Percentiles rank a stretch among this genome's conserved stretches.
Conservation (phyloP, 1,284 basidiomycete species). For the Ustilago esculenta region DNA sequence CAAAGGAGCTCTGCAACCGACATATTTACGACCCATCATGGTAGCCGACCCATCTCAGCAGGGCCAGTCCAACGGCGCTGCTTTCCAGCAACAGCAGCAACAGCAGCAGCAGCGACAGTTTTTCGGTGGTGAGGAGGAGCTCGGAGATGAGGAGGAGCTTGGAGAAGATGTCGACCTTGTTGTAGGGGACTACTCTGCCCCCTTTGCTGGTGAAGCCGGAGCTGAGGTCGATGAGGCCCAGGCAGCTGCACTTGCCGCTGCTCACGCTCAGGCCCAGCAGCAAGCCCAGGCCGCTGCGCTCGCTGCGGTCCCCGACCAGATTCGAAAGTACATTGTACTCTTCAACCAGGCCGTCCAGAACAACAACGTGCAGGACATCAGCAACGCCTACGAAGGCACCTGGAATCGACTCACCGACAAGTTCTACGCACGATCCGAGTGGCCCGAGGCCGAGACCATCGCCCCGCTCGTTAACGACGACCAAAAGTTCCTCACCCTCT, state of each 20-base stretch:
- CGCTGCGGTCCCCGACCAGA: constrained; percentile 62
- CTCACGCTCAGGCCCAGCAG: constrained; percentile 54
- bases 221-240: constrained; percentile 46
- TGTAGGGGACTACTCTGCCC: constrained; percentile 40
- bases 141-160: constrained; percentile 51
- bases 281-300: constrained; percentile 61
- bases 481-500: constrained; percentile 83
- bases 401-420: constrained; percentile 97
- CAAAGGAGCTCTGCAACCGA: constrained; percentile 30
- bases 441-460: constrained; percentile 96
- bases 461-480: constrained; percentile 78
- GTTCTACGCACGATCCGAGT: constrained; percentile 91
- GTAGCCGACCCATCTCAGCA: constrained; percentile 35
- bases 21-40: constrained; percentile 17
- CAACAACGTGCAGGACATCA: constrained; percentile 74
- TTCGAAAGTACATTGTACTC: constrained; percentile 65
- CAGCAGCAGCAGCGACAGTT: constrained; percentile 50
- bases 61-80: constrained; percentile 35
- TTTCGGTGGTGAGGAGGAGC: constrained; percentile 53
- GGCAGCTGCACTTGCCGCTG: constrained; percentile 53
- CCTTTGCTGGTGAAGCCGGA: constrained; percentile 29
- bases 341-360: constrained; percentile 64
- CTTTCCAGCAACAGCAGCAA: constrained; percentile 33
- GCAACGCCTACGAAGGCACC: constrained; percentile 89
- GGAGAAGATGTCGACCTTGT: constrained; percentile 56